Evolutionary conservation across 2,329 filamentous ascomycete genomes (phyloP).

Genomic region (Cladophialophora bantiana): DNA sequence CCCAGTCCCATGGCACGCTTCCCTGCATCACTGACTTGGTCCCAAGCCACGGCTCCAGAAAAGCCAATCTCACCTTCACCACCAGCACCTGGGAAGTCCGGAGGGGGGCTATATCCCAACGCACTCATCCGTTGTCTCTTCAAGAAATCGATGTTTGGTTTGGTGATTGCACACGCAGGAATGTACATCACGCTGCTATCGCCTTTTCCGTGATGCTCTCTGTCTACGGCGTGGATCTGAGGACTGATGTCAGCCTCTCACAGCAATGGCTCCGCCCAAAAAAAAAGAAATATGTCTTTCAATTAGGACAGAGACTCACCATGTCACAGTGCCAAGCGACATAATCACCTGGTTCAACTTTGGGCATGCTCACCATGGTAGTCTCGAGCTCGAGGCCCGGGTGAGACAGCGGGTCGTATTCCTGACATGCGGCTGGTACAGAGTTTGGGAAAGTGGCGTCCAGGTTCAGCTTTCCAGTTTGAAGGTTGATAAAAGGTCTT

Average conservation of each 20-base stretch:
- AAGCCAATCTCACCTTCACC: slow-evolving; percentile 52
- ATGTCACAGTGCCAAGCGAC: slow-evolving; percentile 64
- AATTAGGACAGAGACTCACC: neutral
- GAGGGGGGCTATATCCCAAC: slow-evolving; percentile 68
- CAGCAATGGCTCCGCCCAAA: neutral
- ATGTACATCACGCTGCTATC: slow-evolving; percentile 92
- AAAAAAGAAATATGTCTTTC: neutral
- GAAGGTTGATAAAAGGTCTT: slow-evolving; percentile 78
- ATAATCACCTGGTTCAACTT: slow-evolving; percentile 74
- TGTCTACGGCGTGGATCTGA: slow-evolving; percentile 75
- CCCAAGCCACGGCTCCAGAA: slow-evolving; percentile 49
- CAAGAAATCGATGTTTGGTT: slow-evolving; percentile 75
- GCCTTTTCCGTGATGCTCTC: slow-evolving; percentile 70
- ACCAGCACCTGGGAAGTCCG: slow-evolving; percentile 71
- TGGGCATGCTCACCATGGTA: slow-evolving; percentile 75
- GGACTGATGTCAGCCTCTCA: neutral
- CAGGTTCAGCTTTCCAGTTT: slow-evolving; percentile 51
- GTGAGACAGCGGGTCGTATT: slow-evolving; percentile 69
- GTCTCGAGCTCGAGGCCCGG: slow-evolving; percentile 72
- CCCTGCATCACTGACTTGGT: slow-evolving; percentile 53
- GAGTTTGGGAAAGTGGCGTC: slow-evolving; percentile 72
- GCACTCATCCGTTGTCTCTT: slow-evolving; percentile 75
- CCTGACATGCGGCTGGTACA: slow-evolving; percentile 71
- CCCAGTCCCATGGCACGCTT: slow-evolving; percentile 64
- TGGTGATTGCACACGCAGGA: slow-evolving; percentile 81